Base-by-base conservation (phyloP, 2,329 filamentous ascomycete genomes). In the Talaromyces sp. region DNA sequence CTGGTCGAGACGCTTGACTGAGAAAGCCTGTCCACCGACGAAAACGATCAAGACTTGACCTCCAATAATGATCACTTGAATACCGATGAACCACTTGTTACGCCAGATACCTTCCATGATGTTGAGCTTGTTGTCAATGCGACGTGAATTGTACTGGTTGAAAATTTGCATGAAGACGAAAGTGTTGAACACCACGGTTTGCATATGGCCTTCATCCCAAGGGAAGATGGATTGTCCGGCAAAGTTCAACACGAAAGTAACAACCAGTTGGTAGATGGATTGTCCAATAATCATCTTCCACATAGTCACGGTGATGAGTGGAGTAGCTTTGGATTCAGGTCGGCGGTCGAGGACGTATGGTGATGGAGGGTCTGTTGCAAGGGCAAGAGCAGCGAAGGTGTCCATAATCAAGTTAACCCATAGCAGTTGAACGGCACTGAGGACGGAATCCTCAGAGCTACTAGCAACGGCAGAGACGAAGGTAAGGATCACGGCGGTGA, bases 31-130 rank as follows among this genome's bases (percentile, higher is more conserved):
- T 6, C 87, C 86, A 57, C 87, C 88, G 53, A 88, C 80, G 62
- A 88, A 87, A 53, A 90, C 79, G 64, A 90, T 90, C 69, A 88
- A 69, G n/a, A 87, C 78, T 65, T 90, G 88, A 8, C 87, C 87
- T 11, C 80, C 85, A 39, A 89, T 75, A 63, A 89, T 90, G 63
- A 88, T 78, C 20, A 79, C 65, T 63, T 88, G 82, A 35, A 90
- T 88, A 3, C 76, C 78, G 30, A 89, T 78, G 59, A 77, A 78
- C 71, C 75, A 78, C n/a, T 60, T 66, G 51, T 78, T 78, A 45
- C 65, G 66, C 40, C 66, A 63, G 20, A 77, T 61, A 13, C 75
- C 75, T 51, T 77, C 75, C 50, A 77, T 70, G 39, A 77, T 75
- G 50, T 77, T 77, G 51, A 77, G 59, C 20, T 69, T 64, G 52